Percentiles rank a stretch among this genome's conserved stretches.
phyloP scores from a whole-genome alignment of 768 basidiomycete species.

The Suillus americanus region DNA sequence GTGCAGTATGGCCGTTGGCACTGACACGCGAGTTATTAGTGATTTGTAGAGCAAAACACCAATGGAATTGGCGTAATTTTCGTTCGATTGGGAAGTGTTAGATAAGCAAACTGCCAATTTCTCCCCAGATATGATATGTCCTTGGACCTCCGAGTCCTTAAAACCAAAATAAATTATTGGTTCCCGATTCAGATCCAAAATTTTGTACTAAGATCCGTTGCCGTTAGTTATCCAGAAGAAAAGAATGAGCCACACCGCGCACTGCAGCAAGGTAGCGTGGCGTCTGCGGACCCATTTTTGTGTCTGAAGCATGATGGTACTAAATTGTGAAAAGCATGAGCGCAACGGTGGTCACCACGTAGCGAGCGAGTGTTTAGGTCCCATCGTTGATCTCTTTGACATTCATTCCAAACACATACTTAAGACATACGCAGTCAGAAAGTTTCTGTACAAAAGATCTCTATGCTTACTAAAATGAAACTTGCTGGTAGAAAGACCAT shows the following conservation, averaged over 20 bases:
- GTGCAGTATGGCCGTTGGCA: not conserved
- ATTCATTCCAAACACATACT: constrained; percentile 27
- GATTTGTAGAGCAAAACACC: not conserved
- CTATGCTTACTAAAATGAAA: constrained; percentile 22
- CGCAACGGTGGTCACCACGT: constrained; percentile 42
- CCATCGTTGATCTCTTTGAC: constrained; percentile 29
- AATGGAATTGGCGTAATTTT: too few relatives aligned
- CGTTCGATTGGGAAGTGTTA: too few relatives aligned
- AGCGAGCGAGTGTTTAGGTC: constrained; percentile 37
- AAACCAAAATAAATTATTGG: too few relatives aligned
- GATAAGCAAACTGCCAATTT: too few relatives aligned
- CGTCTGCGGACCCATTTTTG: constrained; percentile 11
- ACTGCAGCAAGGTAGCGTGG: constrained; percentile 9
- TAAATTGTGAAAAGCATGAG: constrained; percentile 55
- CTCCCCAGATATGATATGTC: too few relatives aligned
- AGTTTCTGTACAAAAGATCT: not conserved
- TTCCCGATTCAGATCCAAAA: too few relatives aligned
- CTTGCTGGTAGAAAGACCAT: constrained; percentile 54
- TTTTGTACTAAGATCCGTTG: too few relatives aligned
- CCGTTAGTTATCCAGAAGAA: constrained; percentile 4
- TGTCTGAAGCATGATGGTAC: constrained; percentile 48
- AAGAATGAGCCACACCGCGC: constrained; percentile 22
- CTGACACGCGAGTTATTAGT: not conserved
- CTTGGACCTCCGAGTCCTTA: too few relatives aligned
- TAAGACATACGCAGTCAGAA: not conserved